phyloP scores from a whole-genome alignment of 345 rosid species.

The Corchorus capsularis region DNA sequence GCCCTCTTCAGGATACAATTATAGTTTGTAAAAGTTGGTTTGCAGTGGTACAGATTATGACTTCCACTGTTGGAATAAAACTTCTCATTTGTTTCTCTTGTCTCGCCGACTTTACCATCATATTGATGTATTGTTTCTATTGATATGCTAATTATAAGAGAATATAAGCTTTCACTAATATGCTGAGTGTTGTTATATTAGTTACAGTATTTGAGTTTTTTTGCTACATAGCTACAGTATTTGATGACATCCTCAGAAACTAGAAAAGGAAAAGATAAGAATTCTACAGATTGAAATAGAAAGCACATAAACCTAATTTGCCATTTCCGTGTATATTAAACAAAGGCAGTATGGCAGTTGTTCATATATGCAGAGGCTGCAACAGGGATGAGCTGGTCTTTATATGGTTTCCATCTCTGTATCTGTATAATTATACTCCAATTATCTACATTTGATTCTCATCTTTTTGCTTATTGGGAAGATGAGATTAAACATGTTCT shows the following conservation, averaged over 20 bases:
- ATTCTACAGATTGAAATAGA: neutral
- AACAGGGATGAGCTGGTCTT: neutral
- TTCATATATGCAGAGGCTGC: neutral
- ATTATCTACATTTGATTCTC: neutral
- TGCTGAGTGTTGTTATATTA: neutral
- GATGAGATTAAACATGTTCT: too few relatives aligned
- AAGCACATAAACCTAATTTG: neutral
- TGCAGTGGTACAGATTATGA: too few relatives aligned
- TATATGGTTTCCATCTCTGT: neutral
- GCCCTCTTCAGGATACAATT: too few relatives aligned
- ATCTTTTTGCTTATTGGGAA: neutral
- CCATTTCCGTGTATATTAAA: neutral
- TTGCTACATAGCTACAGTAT: too few relatives aligned
- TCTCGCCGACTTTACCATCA: too few relatives aligned
- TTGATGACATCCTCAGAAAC: neutral
- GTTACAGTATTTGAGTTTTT: too few relatives aligned
- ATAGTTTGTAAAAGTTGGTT: too few relatives aligned
- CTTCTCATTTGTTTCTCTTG: too few relatives aligned
- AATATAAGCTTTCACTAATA: too few relatives aligned
- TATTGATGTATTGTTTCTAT: too few relatives aligned
- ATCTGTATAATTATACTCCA: neutral
- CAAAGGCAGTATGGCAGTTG: neutral
- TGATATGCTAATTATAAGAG: too few relatives aligned
- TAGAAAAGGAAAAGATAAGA: neutral
- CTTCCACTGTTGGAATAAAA: too few relatives aligned